A percentile compares a stretch with the other conserved stretches of the same genome.
These are phyloP conservation scores for Boletus edulis DNA, from an alignment of 768 basidiomycete species.

Conservation along the genomic window DNA sequence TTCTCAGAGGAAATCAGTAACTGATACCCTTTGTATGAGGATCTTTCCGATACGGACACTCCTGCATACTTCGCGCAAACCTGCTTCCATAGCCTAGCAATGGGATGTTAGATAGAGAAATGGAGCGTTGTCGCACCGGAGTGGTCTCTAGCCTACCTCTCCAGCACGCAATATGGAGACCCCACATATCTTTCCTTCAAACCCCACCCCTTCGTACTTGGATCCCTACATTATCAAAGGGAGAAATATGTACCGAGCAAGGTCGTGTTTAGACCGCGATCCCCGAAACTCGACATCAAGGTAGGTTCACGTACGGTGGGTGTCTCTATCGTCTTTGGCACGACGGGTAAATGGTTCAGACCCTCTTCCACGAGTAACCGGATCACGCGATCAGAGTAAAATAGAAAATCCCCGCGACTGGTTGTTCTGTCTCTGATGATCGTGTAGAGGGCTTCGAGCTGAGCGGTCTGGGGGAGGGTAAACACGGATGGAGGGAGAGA, in stretches of 20 bases:
- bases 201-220: slow-evolving; percentile 86
- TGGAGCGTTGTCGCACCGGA: not conserved
- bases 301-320: slow-evolving; percentile 60
- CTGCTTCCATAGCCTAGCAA: slow-evolving; percentile 94
- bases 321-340: slow-evolving; percentile 74
- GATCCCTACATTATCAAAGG: slow-evolving; percentile 50
- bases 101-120: not conserved
- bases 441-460: slow-evolving; percentile 93
- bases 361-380: slow-evolving; percentile 79
- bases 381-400: slow-evolving; percentile 93
- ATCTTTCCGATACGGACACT: slow-evolving; percentile 97
- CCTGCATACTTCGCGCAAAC: slow-evolving; percentile 92
- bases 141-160: slow-evolving; percentile 52
- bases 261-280: not conserved
- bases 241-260: not conserved
- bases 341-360: slow-evolving; percentile 81
- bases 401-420: slow-evolving; percentile 90
- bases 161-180: slow-evolving; percentile 94
- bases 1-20: not conserved
- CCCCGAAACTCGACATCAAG: not conserved
- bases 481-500: slow-evolving; percentile 78
- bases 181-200: slow-evolving; percentile 95
- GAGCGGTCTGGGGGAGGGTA: slow-evolving; percentile 85
- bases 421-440: slow-evolving; percentile 91
- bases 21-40: slow-evolving; percentile 84